phyloP scores from a whole-genome alignment of 2,329 filamentous ascomycete species.

The Xylariaceae sp. region DNA sequence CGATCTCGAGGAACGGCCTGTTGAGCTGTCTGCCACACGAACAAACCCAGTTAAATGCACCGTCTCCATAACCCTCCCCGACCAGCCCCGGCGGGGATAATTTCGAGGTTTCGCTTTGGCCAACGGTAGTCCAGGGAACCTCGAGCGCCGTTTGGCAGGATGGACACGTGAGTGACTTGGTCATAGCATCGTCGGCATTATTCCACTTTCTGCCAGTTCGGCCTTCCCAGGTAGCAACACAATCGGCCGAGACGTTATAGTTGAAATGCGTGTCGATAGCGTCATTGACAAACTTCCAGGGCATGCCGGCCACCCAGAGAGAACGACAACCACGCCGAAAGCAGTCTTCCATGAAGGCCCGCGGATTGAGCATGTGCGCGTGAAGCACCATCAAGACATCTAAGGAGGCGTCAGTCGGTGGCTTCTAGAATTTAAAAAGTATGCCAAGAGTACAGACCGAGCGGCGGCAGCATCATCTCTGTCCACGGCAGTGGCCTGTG shows the following conservation, averaged over 20 bases:
- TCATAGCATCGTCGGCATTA: constrained; percentile 42
- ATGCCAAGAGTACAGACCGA: constrained; percentile 36
- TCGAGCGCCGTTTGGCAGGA: constrained; percentile 35
- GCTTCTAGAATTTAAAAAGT: constrained; percentile 5
- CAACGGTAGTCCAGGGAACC: constrained; percentile 55
- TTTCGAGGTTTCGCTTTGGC: constrained; percentile 27
- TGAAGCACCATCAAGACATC: constrained; percentile 79
- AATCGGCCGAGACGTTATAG: constrained; percentile 40
- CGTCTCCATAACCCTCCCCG: constrained; percentile 55
- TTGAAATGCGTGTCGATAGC: constrained; percentile 53
- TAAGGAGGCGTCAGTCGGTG: constrained; percentile 22
- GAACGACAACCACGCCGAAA: constrained; percentile 47
- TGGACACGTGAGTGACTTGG: constrained; percentile 48
- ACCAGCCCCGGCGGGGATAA: constrained; percentile 26
- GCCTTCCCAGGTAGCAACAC: constrained; percentile 38
- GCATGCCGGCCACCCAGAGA: constrained; percentile 56
- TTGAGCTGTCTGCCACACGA: constrained; percentile 43
- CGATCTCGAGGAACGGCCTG: constrained; percentile 52
- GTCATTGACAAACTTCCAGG: constrained; percentile 53
- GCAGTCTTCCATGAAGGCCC: constrained; percentile 67
- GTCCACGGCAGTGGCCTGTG: constrained; percentile 26
- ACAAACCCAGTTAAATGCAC: constrained; percentile 45
- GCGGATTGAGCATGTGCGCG: constrained; percentile 69
- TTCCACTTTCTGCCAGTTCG: constrained; percentile 50
- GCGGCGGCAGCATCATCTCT: constrained; percentile 43